Percentiles rank a stretch among this genome's conserved stretches.
These are phyloP conservation scores for Crithidia mellificae DNA, from an alignment of 208 protist genomes.

Conservation along the genomic window DNA sequence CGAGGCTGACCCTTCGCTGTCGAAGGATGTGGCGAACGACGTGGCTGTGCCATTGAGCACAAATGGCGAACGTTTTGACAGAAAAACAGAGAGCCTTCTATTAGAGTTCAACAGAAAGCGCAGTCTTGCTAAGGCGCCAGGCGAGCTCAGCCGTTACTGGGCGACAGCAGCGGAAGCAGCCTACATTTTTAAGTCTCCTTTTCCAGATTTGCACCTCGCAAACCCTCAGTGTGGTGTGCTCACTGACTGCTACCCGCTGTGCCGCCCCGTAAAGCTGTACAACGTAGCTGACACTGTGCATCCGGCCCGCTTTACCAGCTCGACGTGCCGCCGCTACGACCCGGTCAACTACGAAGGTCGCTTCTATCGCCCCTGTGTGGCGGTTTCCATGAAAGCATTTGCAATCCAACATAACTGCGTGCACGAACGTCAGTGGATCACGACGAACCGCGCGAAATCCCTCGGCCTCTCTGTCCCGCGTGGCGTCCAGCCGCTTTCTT, in stretches of 20 bases:
- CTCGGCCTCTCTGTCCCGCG: constrained; percentile 13
- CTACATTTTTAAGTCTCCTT: constrained; percentile 50
- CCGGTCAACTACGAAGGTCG: constrained; percentile 54
- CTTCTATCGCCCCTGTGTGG: constrained; percentile 42
- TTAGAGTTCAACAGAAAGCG: background rate
- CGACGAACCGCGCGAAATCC: constrained; percentile 13
- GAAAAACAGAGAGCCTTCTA: constrained; percentile 26
- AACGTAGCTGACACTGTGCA: constrained; percentile 46
- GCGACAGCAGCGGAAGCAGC: constrained; percentile 59
- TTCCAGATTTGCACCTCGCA: constrained; percentile 33
- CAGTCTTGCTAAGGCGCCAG: background rate
- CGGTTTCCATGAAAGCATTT: constrained; percentile 62
- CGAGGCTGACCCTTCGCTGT: background rate
- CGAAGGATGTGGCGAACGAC: too few relatives aligned
- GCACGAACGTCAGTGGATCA: constrained; percentile 58
- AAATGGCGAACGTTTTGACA: constrained; percentile 68
- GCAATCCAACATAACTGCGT: constrained; percentile 57
- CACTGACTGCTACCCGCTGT: background rate
- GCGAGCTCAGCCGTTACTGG: constrained; percentile 51
- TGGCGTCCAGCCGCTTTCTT: constrained; percentile 12
- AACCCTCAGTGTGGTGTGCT: constrained; percentile 16
- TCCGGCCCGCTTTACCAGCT: constrained; percentile 35
- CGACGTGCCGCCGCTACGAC: constrained; percentile 61
- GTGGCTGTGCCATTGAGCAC: constrained; percentile 42
- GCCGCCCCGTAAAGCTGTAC: constrained; percentile 40